These are phyloP conservation scores for Friedmanniomyces simplex DNA, from an alignment of 495 filamentous ascomycete genomes.

Conservation along the genomic window DNA sequence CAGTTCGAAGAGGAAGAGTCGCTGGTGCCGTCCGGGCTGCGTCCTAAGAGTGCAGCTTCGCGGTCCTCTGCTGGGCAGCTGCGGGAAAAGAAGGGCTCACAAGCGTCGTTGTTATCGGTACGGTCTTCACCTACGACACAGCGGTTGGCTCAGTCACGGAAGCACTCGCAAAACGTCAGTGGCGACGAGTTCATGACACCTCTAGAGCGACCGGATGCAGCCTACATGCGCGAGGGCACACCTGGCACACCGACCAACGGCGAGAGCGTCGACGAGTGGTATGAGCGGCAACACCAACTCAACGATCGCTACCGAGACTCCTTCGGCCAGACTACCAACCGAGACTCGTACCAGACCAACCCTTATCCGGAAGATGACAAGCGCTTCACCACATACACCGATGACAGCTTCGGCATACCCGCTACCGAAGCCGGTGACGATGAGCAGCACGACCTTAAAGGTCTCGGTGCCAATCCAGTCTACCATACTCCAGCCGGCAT, in stretches of 20 bases:
- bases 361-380: conserved; percentile 40
- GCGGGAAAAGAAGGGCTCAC: conserved; percentile 4
- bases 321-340: conserved; percentile 31
- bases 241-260: conserved; percentile 28
- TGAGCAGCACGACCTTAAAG: conserved; percentile 53
- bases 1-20: conserved; percentile 39
- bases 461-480: conserved; percentile 59
- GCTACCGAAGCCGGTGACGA: conserved; percentile 51
- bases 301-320: conserved; percentile 45
- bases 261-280: conserved; percentile 38
- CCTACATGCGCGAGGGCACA: conserved; percentile 32
- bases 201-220: conserved; percentile 31
- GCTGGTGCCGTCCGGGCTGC: conserved; percentile 20
- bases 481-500: conserved; percentile 61
- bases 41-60: conserved; percentile 21
- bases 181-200: conserved; percentile 29
- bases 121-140: conserved; percentile 28
- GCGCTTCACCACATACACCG: conserved; percentile 51
- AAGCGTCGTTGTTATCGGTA: conserved; percentile 11
- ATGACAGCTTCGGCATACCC: conserved; percentile 51
- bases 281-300: conserved; percentile 43
- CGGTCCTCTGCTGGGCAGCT: conserved; percentile 18
- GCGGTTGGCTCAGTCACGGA: conserved; percentile 6
- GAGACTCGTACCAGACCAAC: conserved; percentile 33
- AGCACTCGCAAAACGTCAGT: conserved; percentile 8